phyloP scores from a whole-genome alignment of 495 filamentous ascomycete genomes.

The Aspergillus kassunensis region DNA sequence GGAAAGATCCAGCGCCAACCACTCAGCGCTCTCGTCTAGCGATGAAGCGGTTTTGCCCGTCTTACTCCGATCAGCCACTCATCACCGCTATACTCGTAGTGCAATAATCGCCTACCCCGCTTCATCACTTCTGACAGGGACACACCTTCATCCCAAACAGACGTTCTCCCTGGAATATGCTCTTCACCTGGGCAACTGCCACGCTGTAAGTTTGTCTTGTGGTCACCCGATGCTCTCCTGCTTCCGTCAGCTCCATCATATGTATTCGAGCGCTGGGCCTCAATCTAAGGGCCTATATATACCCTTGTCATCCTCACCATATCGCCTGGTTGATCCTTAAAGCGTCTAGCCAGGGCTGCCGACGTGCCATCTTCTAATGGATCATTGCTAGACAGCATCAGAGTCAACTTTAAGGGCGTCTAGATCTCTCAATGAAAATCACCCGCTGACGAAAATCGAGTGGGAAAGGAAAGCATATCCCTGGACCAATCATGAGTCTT shows the following conservation, averaged over 20 bases:
- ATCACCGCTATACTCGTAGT: constrained; percentile 3
- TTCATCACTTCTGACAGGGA: constrained; percentile 14
- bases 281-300: too few relatives aligned
- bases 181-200: not conserved
- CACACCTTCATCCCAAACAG: too few relatives aligned
- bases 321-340: too few relatives aligned
- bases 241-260: constrained; percentile 10
- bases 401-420: constrained; percentile 3
- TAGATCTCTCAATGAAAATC: constrained; percentile 10
- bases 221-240: constrained; percentile 30
- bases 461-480: not conserved
- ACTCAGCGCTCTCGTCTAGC: not conserved
- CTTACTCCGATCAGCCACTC: constrained; percentile 7
- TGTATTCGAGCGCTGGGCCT: too few relatives aligned
- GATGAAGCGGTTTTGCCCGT: constrained; percentile 7
- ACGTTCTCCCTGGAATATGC: too few relatives aligned
- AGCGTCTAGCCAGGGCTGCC: too few relatives aligned
- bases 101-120: constrained; percentile 11
- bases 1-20: constrained; percentile 2
- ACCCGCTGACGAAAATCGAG: constrained; percentile 8
- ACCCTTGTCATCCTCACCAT: too few relatives aligned
- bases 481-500: not conserved
- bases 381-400: not conserved
- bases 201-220: constrained; percentile 28
- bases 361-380: not conserved